Conservation (phyloP, 352 stramenopile genomes). For the Phytophthora foliorum region DNA sequence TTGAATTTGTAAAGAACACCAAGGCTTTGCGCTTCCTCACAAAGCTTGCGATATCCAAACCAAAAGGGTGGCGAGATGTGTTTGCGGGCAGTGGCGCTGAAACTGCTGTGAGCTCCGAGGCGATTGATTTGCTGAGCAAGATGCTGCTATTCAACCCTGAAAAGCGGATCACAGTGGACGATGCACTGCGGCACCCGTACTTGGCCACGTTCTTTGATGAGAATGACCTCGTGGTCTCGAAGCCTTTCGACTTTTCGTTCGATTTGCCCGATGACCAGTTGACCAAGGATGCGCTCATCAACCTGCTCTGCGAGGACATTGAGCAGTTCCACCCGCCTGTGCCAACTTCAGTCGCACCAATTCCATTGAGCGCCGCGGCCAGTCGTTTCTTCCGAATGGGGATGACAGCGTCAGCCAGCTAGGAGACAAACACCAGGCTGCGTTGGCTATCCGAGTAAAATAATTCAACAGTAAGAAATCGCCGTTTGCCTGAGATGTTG, state of each 20-base stretch:
- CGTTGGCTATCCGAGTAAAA: slow-evolving; percentile 27
- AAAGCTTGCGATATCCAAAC: slow-evolving; percentile 77
- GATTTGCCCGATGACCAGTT: slow-evolving; percentile 72
- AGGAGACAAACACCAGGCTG: not conserved
- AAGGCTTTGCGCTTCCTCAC: slow-evolving; percentile 93
- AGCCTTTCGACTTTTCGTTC: slow-evolving; percentile 73
- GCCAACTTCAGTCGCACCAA: slow-evolving; percentile 27
- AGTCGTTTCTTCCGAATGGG: slow-evolving; percentile 61
- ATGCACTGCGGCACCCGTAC: slow-evolving; percentile 72
- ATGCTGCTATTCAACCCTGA: slow-evolving; percentile 82
- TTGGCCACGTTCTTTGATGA: slow-evolving; percentile 91
- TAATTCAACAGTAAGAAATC: slow-evolving; percentile 31
- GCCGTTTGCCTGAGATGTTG: slow-evolving; percentile 2
- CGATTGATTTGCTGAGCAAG: slow-evolving; percentile 65
- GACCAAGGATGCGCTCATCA: slow-evolving; percentile 67
- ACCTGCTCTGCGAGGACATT: slow-evolving; percentile 72
- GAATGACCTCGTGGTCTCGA: slow-evolving; percentile 51
- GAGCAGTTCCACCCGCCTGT: slow-evolving; percentile 61
- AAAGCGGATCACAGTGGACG: slow-evolving; percentile 75
- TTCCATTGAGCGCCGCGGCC: slow-evolving; percentile 24
- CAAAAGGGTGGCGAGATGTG: slow-evolving; percentile 73
- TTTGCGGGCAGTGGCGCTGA: slow-evolving; percentile 49
- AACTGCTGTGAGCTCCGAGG: slow-evolving; percentile 47
- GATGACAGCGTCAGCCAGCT: slow-evolving; percentile 64
- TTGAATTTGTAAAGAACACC: slow-evolving; percentile 89